Evolutionary conservation across 2,329 filamentous ascomycete genomes (phyloP), one percentile per base, ranked within the genome.

Genomic region (Neopestalotiopsis clavispora): DNA sequence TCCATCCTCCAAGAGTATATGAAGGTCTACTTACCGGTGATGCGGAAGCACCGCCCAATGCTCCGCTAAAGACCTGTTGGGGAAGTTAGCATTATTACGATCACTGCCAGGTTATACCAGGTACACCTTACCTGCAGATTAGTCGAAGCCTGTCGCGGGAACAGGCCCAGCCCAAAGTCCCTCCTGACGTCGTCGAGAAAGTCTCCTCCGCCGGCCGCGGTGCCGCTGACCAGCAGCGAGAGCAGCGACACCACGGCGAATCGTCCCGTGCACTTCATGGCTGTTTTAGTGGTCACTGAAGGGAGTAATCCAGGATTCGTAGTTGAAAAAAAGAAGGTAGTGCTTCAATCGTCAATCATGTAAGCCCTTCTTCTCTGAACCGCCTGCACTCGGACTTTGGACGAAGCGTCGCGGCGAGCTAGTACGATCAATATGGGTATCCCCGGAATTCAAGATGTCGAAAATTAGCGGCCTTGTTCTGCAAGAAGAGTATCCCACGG

Each of bases 21-120:
- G 32, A n/a, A 57, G 17, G 10, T 28, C 10, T 17, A 66, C 79
- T 32, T 76, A 83, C 81, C 45, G 80, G 72, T 10, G 79, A 71
- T 2, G 83, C 80, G 0, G 68, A 65, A 17, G 78, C 74, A 7
- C 80, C 82, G 30, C 83, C 84, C 61, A 86, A 65, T 2, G 77
- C 74, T n/a, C 79, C 80, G 2, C 69, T 72, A 70, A 85, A 86
- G 3, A 75, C 68, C 76, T 85, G 68, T 7, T 17, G 14, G 5
- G 3, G 1, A 38, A 5, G 49, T 28, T 14, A 14, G n/a, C 32
- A n/a, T n/a, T n/a, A n/a, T n/a, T n/a, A n/a, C n/a, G n/a, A n/a
- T n/a, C n/a, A n/a, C n/a, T n/a, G 34, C 34, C 20, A 20, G 23
- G 28, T 28, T 62, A n/a, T 40, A 28, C 70, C 72, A 30, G 28